A percentile compares a stretch with the other conserved stretches of the same genome.
Conservation (phyloP, 495 filamentous ascomycete species). For the Hypoxylon perforatum region DNA sequence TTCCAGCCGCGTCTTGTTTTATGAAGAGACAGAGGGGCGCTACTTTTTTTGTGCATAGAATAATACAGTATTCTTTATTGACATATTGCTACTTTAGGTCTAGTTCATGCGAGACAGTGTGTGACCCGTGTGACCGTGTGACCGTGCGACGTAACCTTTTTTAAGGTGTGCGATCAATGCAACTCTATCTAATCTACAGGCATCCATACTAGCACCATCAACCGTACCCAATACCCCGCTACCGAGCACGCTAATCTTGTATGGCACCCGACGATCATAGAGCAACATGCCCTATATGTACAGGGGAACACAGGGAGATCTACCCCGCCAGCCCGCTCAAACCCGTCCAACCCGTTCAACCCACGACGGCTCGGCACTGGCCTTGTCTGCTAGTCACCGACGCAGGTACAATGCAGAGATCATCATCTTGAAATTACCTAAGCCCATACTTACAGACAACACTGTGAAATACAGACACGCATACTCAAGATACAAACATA, state of each 20-base stretch:
- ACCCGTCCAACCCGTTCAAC: background rate
- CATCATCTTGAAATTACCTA: background rate
- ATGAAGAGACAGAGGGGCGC: background rate
- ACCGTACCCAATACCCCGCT: background rate
- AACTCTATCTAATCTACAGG: constrained; percentile 13
- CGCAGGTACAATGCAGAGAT: constrained; percentile 4
- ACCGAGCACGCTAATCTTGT: background rate
- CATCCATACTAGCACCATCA: constrained; percentile 18
- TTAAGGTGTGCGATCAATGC: constrained; percentile 11
- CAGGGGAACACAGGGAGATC: background rate
- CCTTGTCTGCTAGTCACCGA: constrained; percentile 2
- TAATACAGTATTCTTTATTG: constrained; percentile 14
- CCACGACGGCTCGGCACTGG: constrained; percentile 2
- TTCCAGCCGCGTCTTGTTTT: constrained; percentile 6
- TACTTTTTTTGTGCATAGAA: constrained; percentile 18
- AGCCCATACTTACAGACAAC: too few relatives aligned
- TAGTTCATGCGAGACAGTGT: background rate
- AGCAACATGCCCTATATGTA: background rate
- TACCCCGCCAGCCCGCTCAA: constrained; percentile 21
- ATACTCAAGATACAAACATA: background rate
- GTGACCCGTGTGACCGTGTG: too few relatives aligned
- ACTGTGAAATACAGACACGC: background rate
- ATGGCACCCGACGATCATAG: background rate
- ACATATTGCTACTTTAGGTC: constrained; percentile 24
- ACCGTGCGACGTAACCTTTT: too few relatives aligned